These are phyloP conservation scores for Ulota crispa DNA, from an alignment of 225 moss, liverwort and hornwort genomes.

Conservation along the genomic window DNA sequence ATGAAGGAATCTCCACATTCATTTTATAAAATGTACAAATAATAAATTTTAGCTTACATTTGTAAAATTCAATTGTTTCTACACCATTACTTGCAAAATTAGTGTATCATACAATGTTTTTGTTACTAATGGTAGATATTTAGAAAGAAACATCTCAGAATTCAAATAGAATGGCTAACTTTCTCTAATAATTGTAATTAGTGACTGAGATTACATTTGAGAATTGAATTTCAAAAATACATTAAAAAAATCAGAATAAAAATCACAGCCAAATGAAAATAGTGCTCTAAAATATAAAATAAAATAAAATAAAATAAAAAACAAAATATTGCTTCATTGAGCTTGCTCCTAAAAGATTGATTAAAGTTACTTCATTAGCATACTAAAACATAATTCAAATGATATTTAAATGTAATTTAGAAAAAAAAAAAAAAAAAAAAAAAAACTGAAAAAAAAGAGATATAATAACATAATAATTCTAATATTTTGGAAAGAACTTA, in stretches of 20 bases:
- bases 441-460: too few species aligned
- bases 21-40: background rate
- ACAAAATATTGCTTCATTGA: too few species aligned
- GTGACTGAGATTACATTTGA: background rate
- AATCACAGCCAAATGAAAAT: background rate
- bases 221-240: too few species aligned
- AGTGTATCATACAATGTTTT: fast-evolving
- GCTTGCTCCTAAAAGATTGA: background rate
- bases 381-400: background rate
- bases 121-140: background rate
- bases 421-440: background rate
- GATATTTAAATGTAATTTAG: background rate
- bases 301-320: too few species aligned
- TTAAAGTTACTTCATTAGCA: background rate
- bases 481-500: background rate
- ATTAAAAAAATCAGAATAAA: too few species aligned
- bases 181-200: background rate
- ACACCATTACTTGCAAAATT: background rate
- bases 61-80: background rate
- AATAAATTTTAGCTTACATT: background rate
- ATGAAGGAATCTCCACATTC: background rate
- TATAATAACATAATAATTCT: fast-evolving
- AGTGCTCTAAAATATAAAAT: too few species aligned
- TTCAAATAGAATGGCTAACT: background rate
- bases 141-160: background rate